These are phyloP conservation scores for Tylopilus sp. DNA, from an alignment of 1,284 basidiomycete species.

Conservation along the genomic window DNA sequence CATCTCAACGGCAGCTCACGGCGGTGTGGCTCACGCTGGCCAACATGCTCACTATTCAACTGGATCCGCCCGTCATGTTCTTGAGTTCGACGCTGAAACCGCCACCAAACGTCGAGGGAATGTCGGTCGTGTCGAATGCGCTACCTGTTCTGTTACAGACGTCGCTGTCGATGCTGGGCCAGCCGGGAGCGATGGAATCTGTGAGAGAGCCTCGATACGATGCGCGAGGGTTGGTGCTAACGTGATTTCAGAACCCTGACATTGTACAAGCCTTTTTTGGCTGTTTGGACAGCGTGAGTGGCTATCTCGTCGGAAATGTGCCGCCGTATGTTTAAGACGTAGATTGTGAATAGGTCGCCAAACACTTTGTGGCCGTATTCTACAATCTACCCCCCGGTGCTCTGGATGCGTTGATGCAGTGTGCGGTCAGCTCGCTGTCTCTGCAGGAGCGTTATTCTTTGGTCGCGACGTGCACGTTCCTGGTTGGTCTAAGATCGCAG, in stretches of 20 bases:
- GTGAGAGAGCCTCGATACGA: conserved; percentile 39
- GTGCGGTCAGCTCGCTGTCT: conserved; percentile 64
- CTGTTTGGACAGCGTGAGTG: conserved; percentile 64
- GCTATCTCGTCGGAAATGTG: conserved; percentile 1
- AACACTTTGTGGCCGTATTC: conserved; percentile 68
- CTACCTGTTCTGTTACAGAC: conserved; percentile 59
- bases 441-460: conserved; percentile 85
- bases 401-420: conserved; percentile 68
- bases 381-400: conserved; percentile 62
- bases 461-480: conserved; percentile 74
- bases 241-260: conserved; percentile 65
- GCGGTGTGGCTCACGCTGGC: conserved; percentile 81
- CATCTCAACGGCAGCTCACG: conserved; percentile 67
- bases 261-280: conserved; percentile 84
- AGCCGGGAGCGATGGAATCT: conserved; percentile 62
- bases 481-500: conserved; percentile 46
- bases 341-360: conserved; percentile 49
- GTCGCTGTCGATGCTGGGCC: conserved; percentile 52
- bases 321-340: not conserved
- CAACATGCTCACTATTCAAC: conserved; percentile 69
- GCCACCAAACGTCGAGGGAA: conserved; percentile 39
- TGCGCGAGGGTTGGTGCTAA: conserved; percentile 8
- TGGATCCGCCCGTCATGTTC: conserved; percentile 65
- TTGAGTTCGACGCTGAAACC: conserved; percentile 40
- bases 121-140: conserved; percentile 47